phyloP scores from a whole-genome alignment of 257 asterid genomes.

The Solanum virginianum region DNA sequence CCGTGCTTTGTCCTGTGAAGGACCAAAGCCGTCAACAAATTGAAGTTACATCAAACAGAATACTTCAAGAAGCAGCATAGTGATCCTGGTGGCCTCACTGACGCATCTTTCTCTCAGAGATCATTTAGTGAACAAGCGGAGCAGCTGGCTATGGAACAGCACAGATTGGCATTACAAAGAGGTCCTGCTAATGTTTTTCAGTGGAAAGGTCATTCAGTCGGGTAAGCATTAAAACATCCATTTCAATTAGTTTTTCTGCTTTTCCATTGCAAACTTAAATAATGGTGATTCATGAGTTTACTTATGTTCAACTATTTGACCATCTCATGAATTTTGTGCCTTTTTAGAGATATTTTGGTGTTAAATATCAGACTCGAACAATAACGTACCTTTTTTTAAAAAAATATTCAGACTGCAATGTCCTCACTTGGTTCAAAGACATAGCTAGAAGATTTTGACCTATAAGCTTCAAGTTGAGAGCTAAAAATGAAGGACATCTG shows the following conservation, averaged over 20 bases:
- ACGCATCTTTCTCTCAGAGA: constrained; percentile 27
- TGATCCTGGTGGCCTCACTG: constrained; percentile 16
- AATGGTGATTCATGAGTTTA: background rate
- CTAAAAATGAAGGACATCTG: background rate
- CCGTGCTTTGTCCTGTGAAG: constrained; percentile 18
- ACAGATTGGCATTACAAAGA: constrained; percentile 37
- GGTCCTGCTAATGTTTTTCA: constrained; percentile 38
- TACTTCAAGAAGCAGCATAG: constrained; percentile 31
- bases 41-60: constrained; percentile 60
- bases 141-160: constrained; percentile 60
- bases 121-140: constrained; percentile 38
- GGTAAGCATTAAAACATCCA: constrained; percentile 25
- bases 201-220: constrained; percentile 80
- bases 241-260: background rate
- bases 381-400: background rate
- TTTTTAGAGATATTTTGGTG: background rate
- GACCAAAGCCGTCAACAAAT: constrained; percentile 46
- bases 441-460: background rate
- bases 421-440: background rate
- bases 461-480: background rate
- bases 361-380: background rate
- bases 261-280: background rate
- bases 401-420: background rate
- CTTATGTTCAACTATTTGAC: background rate
- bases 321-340: background rate